Evolutionary conservation across 768 basidiomycete genomes (phyloP).

Genomic region (Rhizopogon vinicolor): DNA sequence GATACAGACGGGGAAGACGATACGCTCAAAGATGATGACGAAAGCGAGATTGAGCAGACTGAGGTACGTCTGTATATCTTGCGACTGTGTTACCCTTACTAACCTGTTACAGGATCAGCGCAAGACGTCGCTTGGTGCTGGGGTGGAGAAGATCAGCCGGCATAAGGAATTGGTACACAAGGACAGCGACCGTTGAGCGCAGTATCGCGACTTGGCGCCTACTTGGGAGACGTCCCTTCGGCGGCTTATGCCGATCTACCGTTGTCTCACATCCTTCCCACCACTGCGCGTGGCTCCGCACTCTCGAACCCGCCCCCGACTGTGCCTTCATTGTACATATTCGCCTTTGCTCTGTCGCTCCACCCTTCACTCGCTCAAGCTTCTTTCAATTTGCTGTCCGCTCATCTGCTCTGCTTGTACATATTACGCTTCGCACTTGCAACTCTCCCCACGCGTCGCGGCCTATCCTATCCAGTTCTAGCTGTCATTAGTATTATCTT

Average conservation of each 20-base stretch:
- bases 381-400: background rate
- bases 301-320: background rate
- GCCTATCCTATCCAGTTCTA: background rate
- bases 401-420: background rate
- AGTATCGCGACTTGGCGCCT: background rate
- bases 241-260: too few species aligned
- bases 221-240: too few species aligned
- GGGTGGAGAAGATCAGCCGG: slow-evolving; percentile 32
- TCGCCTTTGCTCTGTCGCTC: background rate
- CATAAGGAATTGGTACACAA: slow-evolving; percentile 17
- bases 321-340: background rate
- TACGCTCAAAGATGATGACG: slow-evolving; percentile 3
- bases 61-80: slow-evolving; percentile 11
- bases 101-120: slow-evolving; percentile 18
- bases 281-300: too few species aligned
- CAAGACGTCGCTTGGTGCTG: slow-evolving; percentile 29
- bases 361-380: background rate
- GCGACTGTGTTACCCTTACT: background rate
- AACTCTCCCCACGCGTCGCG: background rate
- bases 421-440: too few species aligned
- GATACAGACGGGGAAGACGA: slow-evolving; percentile 13
- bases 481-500: background rate
- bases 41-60: background rate
- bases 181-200: background rate
- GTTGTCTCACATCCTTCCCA: too few species aligned